Evolutionary conservation across 129 eudicot species (phyloP), one percentile per base, ranked within the genome.

Genomic region (Deinandra increscens): DNA sequence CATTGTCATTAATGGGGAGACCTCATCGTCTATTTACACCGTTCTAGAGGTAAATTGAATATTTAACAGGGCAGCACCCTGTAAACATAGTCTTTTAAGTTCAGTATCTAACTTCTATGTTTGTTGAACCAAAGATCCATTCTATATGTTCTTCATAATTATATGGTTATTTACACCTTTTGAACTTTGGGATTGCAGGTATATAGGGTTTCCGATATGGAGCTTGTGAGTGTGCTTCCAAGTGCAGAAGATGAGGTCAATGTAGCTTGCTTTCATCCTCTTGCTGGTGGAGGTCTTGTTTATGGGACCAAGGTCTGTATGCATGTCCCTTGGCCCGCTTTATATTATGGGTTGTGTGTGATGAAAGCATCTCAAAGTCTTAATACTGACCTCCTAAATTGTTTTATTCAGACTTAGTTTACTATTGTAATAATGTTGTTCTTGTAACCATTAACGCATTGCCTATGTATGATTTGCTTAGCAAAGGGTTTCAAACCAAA

Each of bases 221-320:
- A 94, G 83, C 96, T 94, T 58, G 99, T 94, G 81, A 87, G 93
- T 82, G 96, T 89, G 36, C 95, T 94, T 83, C 97, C 99, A 39
- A 94, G 96, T 79, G 88, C 99, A 38, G 99, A 89, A 78, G 99
- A 94, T 79, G 99, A 94, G 74, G 99, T 94, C 74, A 94, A 94
- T 77, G 99, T 94, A 7, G 99, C 99, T 70, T 89, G 93, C 79
- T 94, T 94, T 73, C 99, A 94, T 60, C 99, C 99, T 62, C 86
- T 86, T 66, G 83, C 85, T 69, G 99, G 99, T n/a, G 84, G 92
- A 65, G 99, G 99, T 70, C 87, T 94, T 76, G 97, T 89, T 44
- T 94, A 94, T 76, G 99, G 99, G 69, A 94, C 99, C 58, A 94
- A 94, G 99, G 99, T 92, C 44, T 75, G 68, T 18, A 23, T 66